A percentile compares a stretch with the other conserved stretches of the same genome.
phyloP scores from a whole-genome alignment of 1,139 yeast genomes.

The Wickerhamiella pararugosa region DNA sequence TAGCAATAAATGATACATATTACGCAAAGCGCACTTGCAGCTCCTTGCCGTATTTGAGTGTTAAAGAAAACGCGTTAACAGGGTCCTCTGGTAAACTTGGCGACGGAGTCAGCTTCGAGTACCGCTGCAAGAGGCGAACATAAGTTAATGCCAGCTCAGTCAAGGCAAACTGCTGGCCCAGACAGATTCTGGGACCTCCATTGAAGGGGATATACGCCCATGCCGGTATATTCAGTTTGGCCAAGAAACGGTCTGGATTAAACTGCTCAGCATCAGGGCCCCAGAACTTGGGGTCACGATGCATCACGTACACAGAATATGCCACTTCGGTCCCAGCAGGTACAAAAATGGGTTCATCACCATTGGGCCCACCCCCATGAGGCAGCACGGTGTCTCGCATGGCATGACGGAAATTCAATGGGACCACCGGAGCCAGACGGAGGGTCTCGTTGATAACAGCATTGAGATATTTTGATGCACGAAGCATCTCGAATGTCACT shows the following conservation, averaged over 20 bases:
- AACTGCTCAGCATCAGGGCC: slow-evolving; percentile 36
- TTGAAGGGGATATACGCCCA: slow-evolving; percentile 32
- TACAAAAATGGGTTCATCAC: slow-evolving; percentile 30
- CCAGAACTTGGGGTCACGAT: slow-evolving; percentile 31
- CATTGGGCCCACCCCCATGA: slow-evolving; percentile 34
- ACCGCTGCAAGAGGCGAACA: slow-evolving; percentile 30
- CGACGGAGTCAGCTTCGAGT: slow-evolving; percentile 1
- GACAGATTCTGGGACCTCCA: slow-evolving; percentile 46
- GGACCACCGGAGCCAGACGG: slow-evolving; percentile 17
- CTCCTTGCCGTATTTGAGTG: slow-evolving; percentile 2
- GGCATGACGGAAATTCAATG: slow-evolving; percentile 18
- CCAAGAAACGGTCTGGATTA: slow-evolving; percentile 39
- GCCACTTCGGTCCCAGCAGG: slow-evolving; percentile 34
- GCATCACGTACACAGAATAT: slow-evolving; percentile 33
- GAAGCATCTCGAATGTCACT: slow-evolving; percentile 33
- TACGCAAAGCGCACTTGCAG: slow-evolving; percentile 3
- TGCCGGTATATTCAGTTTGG: slow-evolving; percentile 6
- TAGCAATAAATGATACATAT: neutral
- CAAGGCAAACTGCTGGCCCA: slow-evolving; percentile 46
- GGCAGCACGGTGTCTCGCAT: slow-evolving; percentile 30
- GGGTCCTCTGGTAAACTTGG: slow-evolving; percentile 2
- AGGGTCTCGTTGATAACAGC: slow-evolving; percentile 17
- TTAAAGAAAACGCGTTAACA: neutral
- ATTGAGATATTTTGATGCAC: slow-evolving; percentile 23
- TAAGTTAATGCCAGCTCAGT: slow-evolving; percentile 37